Base-by-base conservation (phyloP, 2,329 filamentous ascomycete genomes). In the Lachnellula subtilissima region DNA sequence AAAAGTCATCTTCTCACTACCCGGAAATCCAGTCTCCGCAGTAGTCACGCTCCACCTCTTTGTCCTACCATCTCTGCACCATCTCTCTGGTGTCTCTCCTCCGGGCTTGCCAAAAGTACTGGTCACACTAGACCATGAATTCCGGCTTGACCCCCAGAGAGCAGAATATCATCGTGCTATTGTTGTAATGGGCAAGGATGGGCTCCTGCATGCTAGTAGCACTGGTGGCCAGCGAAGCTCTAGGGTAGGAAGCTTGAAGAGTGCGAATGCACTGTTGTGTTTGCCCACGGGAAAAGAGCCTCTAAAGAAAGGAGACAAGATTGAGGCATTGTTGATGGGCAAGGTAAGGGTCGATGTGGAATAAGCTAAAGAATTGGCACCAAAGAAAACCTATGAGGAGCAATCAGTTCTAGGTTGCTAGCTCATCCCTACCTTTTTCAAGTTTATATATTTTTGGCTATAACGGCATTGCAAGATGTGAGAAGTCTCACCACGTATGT, bases 1-100 rank as follows among this genome's bases (percentile, higher is more conserved):
- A 1, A 91, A 89, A 68, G 79, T 87, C 56, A 83, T 99, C 62
- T 99, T 99, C 74, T 89, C 90, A 0, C 79, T 99, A 0, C 94
- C 94, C 0, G 94, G 94, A 0, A 99, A 99, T 70, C 94, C 94
- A 0, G 94, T 93, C 2, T 94, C 89, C 2, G 93, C 94, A 0
- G 79, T 97, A 2, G 94, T 97, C 9, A 96, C 93, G 0, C 91
- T 96, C 66, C 89, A 97, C 68, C 82, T 99, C 1, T 97, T 99
- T 71, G 91, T 97, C 8, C 78, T 99, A 11, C 94, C 94, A 0
- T 85, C 89, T 0, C 74, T 99, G 57, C 91, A 96, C 67, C 85
- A 88, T 63, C 78, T 88, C 64, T 80, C 84, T 11, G 94, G 92
- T 0, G 76, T 91, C 22, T 73, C 73, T 42, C 84, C 84, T 0